Base-by-base conservation (phyloP, 352 stramenopile genomes). In the Phytophthora pisi region DNA sequence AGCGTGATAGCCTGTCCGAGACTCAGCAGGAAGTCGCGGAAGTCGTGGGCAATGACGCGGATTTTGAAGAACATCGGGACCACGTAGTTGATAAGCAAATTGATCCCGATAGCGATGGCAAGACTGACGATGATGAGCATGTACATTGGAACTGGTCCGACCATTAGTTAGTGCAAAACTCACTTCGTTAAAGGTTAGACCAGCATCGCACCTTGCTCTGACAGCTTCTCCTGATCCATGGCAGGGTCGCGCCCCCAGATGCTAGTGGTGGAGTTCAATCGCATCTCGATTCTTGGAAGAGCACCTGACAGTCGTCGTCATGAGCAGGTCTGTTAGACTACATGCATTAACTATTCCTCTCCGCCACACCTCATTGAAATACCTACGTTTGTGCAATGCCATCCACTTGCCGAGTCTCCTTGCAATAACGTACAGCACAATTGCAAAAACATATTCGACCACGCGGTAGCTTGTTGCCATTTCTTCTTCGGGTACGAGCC, bases 1-100 rank as follows among this genome's bases (percentile, higher is more conserved):
- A 92, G 68, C 9, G 80, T 77, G 18, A 78, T 73, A 0, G 86
- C 82, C 31, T 84, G 74, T 16, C 74, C 66, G 7, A 93, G 56
- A 40, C 78, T 91, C 64, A 93, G 63, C 26, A 92, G 42, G 42
- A 91, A 89, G 70, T 93, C 86, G 10, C 86, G 80, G 26, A 86
- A 86, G 65, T 93, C 86, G 64, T 90, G 71, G 8, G 64, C 65
- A 61, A 91, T 88, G 23, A 81, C 50, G 31, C 78, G 84, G 8
- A 80, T 51, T 42, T 78, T 68, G 43, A 81, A 73, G 38, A 85
- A 77, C 45, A 75, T 71, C 9, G 83, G 83, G 10, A 87, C 58
- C 51, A 82, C 57, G 57, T 72, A 89, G 71, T 89, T 90, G 13
- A 92, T 63, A 11, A 83, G 46, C 30, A 91, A 28, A 51, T 92